phyloP scores from a whole-genome alignment of 768 basidiomycete species.

The Hypholoma sublateritium region DNA sequence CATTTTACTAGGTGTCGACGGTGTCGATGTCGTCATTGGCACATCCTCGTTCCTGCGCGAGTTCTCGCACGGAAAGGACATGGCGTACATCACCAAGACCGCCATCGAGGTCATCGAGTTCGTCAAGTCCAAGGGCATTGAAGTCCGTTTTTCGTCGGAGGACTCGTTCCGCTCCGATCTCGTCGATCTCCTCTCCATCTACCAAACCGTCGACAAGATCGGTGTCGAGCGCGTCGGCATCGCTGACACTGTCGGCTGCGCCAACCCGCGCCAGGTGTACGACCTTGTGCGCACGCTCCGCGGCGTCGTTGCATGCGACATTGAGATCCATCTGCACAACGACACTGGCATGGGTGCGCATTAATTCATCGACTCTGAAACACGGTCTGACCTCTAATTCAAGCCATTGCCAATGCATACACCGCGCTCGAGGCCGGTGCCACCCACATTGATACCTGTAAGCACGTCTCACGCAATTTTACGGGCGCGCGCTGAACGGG shows the following conservation, averaged over 20 bases:
- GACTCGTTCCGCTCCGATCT: constrained; percentile 99
- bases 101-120: constrained; percentile 99
- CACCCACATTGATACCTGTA: constrained; percentile 97
- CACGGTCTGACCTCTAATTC: neutral
- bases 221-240: constrained; percentile 99
- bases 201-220: constrained; percentile 99
- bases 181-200: constrained; percentile 97
- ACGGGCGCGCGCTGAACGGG: neutral
- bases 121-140: constrained; percentile 99
- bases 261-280: constrained; percentile 98
- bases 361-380: neutral
- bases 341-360: constrained; percentile 91
- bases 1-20: constrained; percentile 77
- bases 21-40: constrained; percentile 98
- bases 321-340: constrained; percentile 97
- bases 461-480: constrained; percentile 22
- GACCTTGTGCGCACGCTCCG: constrained; percentile 95
- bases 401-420: constrained; percentile 96
- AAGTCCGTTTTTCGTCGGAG: constrained; percentile 99
- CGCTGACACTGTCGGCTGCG: constrained; percentile 98
- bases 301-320: constrained; percentile 96
- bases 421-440: constrained; percentile 98
- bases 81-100: constrained; percentile 98
- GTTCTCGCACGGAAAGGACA: constrained; percentile 99
- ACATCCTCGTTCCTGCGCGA: constrained; percentile 99